phyloP scores from a whole-genome alignment of 106 monocot genomes.

The Dendrobium nobile region DNA sequence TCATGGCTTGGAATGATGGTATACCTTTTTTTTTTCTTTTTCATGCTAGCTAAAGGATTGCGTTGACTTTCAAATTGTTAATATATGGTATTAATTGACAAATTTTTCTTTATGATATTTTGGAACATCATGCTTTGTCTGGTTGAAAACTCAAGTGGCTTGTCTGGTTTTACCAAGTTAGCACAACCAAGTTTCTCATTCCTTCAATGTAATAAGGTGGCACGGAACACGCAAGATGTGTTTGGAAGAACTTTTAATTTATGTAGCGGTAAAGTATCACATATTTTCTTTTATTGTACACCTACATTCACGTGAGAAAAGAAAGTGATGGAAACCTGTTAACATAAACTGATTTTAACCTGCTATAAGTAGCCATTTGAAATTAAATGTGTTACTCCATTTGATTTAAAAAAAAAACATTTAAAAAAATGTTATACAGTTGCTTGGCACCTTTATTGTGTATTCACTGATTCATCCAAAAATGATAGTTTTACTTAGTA shows the following conservation, averaged over 20 bases:
- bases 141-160: background rate
- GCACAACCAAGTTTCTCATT: background rate
- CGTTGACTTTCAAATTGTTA: background rate
- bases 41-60: background rate
- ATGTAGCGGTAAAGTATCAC: background rate
- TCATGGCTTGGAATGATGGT: conserved; percentile 99
- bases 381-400: background rate
- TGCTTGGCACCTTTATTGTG: background rate
- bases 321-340: background rate
- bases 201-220: background rate
- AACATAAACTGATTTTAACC: background rate
- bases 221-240: background rate
- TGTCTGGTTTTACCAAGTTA: background rate
- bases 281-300: background rate
- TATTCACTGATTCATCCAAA: background rate
- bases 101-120: background rate
- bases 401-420: background rate
- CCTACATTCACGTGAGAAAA: background rate
- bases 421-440: background rate
- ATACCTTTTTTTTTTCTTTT: conserved; percentile 16
- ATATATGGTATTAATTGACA: background rate
- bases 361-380: background rate
- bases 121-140: background rate
- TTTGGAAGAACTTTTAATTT: background rate
- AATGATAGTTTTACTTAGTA: background rate